Evolutionary conservation across 805 yeast species (phyloP).

Genomic region (Zygosaccharomyces siamensis): DNA sequence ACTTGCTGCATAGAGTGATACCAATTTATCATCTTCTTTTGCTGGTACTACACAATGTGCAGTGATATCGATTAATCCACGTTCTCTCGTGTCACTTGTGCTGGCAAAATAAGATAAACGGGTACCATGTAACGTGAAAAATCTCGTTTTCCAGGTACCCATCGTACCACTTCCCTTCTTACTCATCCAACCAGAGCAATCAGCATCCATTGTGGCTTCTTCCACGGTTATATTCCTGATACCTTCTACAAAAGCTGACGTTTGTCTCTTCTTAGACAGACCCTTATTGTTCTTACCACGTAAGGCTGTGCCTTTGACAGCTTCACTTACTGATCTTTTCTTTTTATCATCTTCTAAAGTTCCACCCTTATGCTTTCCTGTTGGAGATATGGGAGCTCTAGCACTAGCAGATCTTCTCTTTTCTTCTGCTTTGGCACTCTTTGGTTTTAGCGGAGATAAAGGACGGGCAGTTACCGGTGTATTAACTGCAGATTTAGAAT

Average conservation of each 20-base stretch:
- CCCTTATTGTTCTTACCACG: conserved; percentile 53
- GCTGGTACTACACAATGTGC: conserved; percentile 88
- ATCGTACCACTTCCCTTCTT: conserved; percentile 80
- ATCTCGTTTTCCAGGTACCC: conserved; percentile 88
- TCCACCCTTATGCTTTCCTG: conserved; percentile 34
- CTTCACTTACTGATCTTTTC: conserved; percentile 47
- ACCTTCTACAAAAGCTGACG: conserved; percentile 85
- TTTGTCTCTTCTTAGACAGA: conserved; percentile 48
- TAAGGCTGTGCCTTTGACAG: conserved; percentile 47
- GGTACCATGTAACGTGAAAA: conserved; percentile 85
- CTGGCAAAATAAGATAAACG: conserved; percentile 82
- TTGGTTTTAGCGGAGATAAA: conserved; percentile 11
- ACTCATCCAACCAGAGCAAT: conserved; percentile 91
- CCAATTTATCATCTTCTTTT: conserved; percentile 74
- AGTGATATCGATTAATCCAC: conserved; percentile 92
- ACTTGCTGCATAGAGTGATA: conserved; percentile 85
- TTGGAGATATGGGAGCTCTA: conserved; percentile 26
- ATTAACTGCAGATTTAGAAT: conserved; percentile 5
- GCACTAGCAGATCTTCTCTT: conserved; percentile 51
- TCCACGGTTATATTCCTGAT: conserved; percentile 69
- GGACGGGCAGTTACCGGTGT: conserved; percentile 6
- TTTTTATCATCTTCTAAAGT: conserved; percentile 21
- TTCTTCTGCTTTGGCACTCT: conserved; percentile 21
- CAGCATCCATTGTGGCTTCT: conserved; percentile 72
- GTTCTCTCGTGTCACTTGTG: conserved; percentile 74